phyloP scores from a whole-genome alignment of 345 rosid species.

The Lepidium aucheri region DNA sequence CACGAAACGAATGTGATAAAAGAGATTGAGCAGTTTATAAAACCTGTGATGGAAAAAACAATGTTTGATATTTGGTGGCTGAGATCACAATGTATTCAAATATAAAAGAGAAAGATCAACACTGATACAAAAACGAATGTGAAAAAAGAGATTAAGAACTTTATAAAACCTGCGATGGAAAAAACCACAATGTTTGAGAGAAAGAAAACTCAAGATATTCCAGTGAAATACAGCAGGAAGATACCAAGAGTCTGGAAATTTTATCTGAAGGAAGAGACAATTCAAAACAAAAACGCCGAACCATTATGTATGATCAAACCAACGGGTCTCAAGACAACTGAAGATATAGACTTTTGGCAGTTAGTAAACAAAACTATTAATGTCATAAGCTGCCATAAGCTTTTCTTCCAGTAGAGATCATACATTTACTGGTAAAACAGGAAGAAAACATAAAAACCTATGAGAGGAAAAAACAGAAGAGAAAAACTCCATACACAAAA shows the following conservation, averaged over 20 bases:
- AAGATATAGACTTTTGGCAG: constrained; percentile 2
- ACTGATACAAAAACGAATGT: too few species aligned
- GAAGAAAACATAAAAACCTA: not conserved
- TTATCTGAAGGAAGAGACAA: not conserved
- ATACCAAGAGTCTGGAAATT: not conserved
- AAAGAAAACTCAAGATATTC: not conserved
- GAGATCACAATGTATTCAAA: too few species aligned
- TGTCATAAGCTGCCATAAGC: not conserved
- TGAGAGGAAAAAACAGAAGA: not conserved
- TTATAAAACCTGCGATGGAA: too few species aligned
- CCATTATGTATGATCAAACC: constrained; percentile 5
- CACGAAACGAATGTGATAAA: not conserved
- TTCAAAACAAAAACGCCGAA: not conserved
- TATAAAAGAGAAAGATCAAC: too few species aligned
- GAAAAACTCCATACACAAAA: not conserved
- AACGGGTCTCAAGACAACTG: constrained; percentile 15
- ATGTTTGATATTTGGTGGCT: too few species aligned
- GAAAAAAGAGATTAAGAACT: too few species aligned
- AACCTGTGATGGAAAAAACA: not conserved
- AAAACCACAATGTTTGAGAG: not conserved
- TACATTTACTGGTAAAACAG: not conserved
- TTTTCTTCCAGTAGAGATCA: not conserved
- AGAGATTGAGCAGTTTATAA: not conserved
- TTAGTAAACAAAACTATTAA: not conserved
- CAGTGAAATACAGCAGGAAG: not conserved